Base-by-base conservation (phyloP, 495 filamentous ascomycete genomes). In the Aspergillus taichungensis region DNA sequence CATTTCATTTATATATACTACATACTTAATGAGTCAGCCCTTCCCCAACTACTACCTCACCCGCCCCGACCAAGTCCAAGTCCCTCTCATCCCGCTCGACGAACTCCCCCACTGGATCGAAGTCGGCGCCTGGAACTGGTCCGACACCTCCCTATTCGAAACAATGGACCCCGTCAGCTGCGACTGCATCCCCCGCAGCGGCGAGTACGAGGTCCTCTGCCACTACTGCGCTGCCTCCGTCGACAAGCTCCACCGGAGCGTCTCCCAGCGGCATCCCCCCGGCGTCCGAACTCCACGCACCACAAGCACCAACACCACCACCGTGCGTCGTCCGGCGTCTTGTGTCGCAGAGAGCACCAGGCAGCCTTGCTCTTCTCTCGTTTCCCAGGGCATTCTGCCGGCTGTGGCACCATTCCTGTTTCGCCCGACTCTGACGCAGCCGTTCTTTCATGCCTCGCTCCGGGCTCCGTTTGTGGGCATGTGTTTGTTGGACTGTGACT, bases 171-270 rank as follows among this genome's bases (percentile, higher is more conserved):
- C 59, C 13, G 64, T 46, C 3, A 57, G 53, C 9, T 42, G 42
- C 34, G 55, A 14, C 18, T 42, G 13, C 6, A 55, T 61, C 3
- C 59, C 57, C 7, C 65, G 67, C 3, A 47, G 54, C 8, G 65
- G 62, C 1, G 65, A 69, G 33, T 71, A 64, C 48, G 60, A 71
- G 12, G 56, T 67, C 13, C 44, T 66, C 24, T 71, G 67, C 43
- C 51, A 50, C n/a, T 42, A 67, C 42, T 71, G 67, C 35, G 45
- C 48, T 1, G 45, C 48, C 38, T 47, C 46, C n/a, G 42, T 64
- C 8, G 62, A 67, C 14, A 54, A 46, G 3, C 27, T 59, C 1
- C 59, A 67, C 30, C 54, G 54, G 12, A 68, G 61, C 13, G 38
- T 54, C 4, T 67, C 63, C 0, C 55, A 66, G 18, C 43, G 50